phyloP scores from a whole-genome alignment of 768 basidiomycete genomes.

The Psilocybe cyanescens region DNA sequence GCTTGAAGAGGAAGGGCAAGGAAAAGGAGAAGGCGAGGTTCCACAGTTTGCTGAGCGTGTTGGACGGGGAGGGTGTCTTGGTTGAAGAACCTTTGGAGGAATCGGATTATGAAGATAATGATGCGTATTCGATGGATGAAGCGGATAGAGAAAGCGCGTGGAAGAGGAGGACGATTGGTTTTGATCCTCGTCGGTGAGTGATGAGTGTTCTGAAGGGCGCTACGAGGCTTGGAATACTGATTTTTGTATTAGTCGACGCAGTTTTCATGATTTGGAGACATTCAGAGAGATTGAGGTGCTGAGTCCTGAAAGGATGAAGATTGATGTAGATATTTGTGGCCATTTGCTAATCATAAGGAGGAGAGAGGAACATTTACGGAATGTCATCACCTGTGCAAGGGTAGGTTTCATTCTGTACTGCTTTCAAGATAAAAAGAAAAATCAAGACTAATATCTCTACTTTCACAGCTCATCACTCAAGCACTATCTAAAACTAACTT shows the following conservation, averaged over 20 bases:
- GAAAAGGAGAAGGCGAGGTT: conserved; percentile 29
- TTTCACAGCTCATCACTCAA: conserved; percentile 48
- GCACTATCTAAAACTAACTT: conserved; percentile 59
- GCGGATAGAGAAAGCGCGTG: conserved; percentile 16
- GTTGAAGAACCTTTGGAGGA: conserved; percentile 24
- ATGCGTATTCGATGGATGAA: conserved; percentile 17
- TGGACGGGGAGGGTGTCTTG: conserved; percentile 28
- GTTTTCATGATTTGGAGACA: conserved; percentile 66
- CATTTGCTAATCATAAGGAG: conserved; percentile 72
- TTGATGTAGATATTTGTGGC: conserved; percentile 80
- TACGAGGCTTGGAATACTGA: background rate
- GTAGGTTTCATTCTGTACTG: conserved; percentile 30
- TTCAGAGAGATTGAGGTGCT: conserved; percentile 52
- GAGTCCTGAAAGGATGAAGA: conserved; percentile 66
- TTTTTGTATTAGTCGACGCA: conserved; percentile 49
- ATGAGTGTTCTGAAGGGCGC: background rate
- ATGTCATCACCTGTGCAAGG: conserved; percentile 63
- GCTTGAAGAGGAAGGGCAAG: conserved; percentile 14
- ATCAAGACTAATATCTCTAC: conserved; percentile 6
- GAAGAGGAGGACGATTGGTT: conserved; percentile 18
- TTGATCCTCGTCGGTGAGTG: conserved; percentile 34
- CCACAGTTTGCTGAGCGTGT: conserved; percentile 31
- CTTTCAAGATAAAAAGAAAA: background rate
- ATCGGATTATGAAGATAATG: conserved; percentile 24
- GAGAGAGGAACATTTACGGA: conserved; percentile 68